Evolutionary conservation across 2,329 filamentous ascomycete genomes (phyloP).

Genomic region (Phialophora expanda): DNA sequence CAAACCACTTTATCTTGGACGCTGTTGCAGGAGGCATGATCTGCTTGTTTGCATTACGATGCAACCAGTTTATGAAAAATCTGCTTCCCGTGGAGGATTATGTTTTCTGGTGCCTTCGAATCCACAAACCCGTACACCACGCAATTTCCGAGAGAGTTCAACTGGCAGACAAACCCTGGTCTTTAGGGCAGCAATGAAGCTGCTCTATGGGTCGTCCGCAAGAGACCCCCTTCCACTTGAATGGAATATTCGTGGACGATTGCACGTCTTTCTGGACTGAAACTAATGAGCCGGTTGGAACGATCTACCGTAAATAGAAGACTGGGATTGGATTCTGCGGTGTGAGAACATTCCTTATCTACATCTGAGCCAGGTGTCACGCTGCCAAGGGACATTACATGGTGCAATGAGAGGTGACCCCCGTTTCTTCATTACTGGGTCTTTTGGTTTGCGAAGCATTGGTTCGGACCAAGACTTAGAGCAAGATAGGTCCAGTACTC

Average conservation of each 20-base stretch:
- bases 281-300: not conserved
- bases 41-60: conserved; percentile 67
- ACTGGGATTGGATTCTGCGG: not conserved
- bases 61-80: conserved; percentile 63
- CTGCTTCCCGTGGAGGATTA: conserved; percentile 69
- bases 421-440: not conserved
- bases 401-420: not conserved
- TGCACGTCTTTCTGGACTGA: not conserved
- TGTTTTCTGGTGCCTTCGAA: conserved; percentile 65
- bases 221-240: not conserved
- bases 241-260: not conserved
- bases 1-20: conserved; percentile 73
- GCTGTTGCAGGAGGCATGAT: conserved; percentile 70
- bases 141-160: not conserved
- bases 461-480: too few relatives aligned
- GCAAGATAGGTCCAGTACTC: too few relatives aligned
- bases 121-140: conserved; percentile 63
- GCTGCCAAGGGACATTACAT: not conserved
- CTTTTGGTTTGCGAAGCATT: too few relatives aligned
- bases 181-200: not conserved
- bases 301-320: not conserved
- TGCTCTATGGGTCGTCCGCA: not conserved
- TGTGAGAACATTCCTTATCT: not conserved
- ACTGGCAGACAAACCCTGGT: conserved; percentile 2
- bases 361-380: not conserved